A percentile compares a stretch with the other conserved stretches of the same genome.
Evolutionary conservation across 345 rosid species (phyloP).

Genomic region (Arabidopsis thaliana): DNA sequence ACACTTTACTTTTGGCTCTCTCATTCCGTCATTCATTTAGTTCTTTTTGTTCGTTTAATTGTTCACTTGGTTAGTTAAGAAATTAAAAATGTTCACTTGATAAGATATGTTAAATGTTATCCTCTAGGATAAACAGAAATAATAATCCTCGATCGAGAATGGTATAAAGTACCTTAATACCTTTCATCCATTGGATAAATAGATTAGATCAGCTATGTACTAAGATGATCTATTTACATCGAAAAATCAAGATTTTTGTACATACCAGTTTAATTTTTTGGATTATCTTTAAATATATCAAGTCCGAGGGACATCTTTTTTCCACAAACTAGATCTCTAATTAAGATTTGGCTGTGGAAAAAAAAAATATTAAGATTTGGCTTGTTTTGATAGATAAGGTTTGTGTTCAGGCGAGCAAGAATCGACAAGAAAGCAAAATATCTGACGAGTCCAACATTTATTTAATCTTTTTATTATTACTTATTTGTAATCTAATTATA

Average conservation of each 20-base stretch:
- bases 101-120: background rate
- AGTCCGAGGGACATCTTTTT: slow-evolving; percentile 8
- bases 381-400: slow-evolving; percentile 25
- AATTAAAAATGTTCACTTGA: too few species aligned
- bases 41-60: background rate
- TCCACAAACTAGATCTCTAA: slow-evolving; percentile 11
- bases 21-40: background rate
- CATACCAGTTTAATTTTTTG: background rate
- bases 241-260: background rate
- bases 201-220: background rate
- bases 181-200: background rate
- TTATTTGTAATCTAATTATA: slow-evolving; percentile 15
- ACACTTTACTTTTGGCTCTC: background rate
- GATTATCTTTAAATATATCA: background rate
- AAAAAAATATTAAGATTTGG: slow-evolving; percentile 2
- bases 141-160: background rate
- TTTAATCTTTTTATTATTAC: slow-evolving; percentile 4
- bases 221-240: background rate
- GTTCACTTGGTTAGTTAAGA: background rate
- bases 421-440: slow-evolving; percentile 40
- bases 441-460: slow-evolving; percentile 32
- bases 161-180: background rate
- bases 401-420: slow-evolving; percentile 35
- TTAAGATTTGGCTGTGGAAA: slow-evolving; percentile 21
- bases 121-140: background rate